These are phyloP conservation scores for Articulospora tetracladia DNA, from an alignment of 495 filamentous ascomycete species.

Conservation along the genomic window DNA sequence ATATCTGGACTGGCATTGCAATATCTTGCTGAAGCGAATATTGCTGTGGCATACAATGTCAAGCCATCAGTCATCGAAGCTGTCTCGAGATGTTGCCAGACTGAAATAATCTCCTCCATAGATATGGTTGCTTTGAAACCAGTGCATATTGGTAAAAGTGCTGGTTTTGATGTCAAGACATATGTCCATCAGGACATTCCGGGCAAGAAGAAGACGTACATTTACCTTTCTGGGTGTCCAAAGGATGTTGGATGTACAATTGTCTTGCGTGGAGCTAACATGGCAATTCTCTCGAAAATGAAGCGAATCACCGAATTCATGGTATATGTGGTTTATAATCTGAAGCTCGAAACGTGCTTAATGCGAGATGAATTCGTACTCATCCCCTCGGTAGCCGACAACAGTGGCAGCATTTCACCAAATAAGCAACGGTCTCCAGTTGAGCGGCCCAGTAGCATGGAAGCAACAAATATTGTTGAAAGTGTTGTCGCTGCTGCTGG, in stretches of 20 bases:
- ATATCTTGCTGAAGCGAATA: slow-evolving; percentile 79
- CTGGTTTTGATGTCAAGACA: slow-evolving; percentile 91
- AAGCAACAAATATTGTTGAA: neutral
- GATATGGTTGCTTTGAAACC: slow-evolving; percentile 86
- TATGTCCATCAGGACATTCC: slow-evolving; percentile 73
- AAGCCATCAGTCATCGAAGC: slow-evolving; percentile 94
- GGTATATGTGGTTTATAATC: slow-evolving; percentile 94
- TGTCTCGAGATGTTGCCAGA: slow-evolving; percentile 85
- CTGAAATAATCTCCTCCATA: slow-evolving; percentile 88
- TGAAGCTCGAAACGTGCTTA: slow-evolving; percentile 91
- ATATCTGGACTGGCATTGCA: slow-evolving; percentile 88
- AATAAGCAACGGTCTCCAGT: slow-evolving; percentile 8
- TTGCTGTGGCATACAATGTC: slow-evolving; percentile 92
- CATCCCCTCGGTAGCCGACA: slow-evolving; percentile 61
- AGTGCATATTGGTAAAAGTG: slow-evolving; percentile 73
- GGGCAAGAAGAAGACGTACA: slow-evolving; percentile 85
- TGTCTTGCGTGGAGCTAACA: slow-evolving; percentile 79
- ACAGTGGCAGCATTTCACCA: slow-evolving; percentile 23
- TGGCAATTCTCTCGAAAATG: slow-evolving; percentile 64
- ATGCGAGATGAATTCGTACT: slow-evolving; percentile 95
- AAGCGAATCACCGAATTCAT: slow-evolving; percentile 98
- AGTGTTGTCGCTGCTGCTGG: slow-evolving; percentile 15
- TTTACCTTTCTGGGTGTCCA: slow-evolving; percentile 90
- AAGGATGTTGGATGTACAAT: slow-evolving; percentile 95
- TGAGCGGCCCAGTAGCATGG: neutral